These are phyloP conservation scores for Aspergillus egyptiacus DNA, from an alignment of 495 filamentous ascomycete species.

Conservation along the genomic window DNA sequence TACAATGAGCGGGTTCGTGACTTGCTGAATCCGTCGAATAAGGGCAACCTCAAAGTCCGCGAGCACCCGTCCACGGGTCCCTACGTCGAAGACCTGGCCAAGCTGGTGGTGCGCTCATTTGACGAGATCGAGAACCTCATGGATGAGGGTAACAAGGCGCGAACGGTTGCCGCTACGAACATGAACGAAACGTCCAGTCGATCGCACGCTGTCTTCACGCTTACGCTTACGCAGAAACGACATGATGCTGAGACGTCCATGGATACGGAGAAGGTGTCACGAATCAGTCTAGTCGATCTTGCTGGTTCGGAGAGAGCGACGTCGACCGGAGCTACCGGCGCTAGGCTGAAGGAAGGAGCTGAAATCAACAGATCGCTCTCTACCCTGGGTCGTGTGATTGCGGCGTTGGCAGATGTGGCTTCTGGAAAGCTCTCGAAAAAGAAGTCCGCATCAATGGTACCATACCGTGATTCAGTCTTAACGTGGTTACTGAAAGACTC, in stretches of 20 bases:
- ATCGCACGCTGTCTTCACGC: slow-evolving; percentile 95
- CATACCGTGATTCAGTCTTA: slow-evolving; percentile 93
- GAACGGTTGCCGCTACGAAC: slow-evolving; percentile 97
- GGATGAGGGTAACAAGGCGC: slow-evolving; percentile 98
- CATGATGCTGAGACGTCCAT: slow-evolving; percentile 91
- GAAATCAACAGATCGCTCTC: slow-evolving; percentile 98
- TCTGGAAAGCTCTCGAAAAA: slow-evolving; percentile 58
- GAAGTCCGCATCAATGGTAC: slow-evolving; percentile 79
- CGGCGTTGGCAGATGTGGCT: slow-evolving; percentile 86
- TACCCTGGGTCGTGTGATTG: slow-evolving; percentile 96
- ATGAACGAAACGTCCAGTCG: slow-evolving; percentile 99
- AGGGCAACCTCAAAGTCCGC: slow-evolving; percentile 92
- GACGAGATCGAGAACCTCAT: slow-evolving; percentile 94
- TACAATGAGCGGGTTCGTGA: slow-evolving; percentile 98
- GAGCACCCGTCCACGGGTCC: slow-evolving; percentile 97
- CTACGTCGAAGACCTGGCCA: slow-evolving; percentile 96
- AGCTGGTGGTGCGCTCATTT: slow-evolving; percentile 94
- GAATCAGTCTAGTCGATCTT: slow-evolving; percentile 96
- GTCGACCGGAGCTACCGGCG: slow-evolving; percentile 92
- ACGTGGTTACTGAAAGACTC: slow-evolving; percentile 99
- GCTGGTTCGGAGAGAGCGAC: slow-evolving; percentile 95
- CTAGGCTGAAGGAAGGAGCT: slow-evolving; percentile 93
- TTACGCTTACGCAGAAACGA: slow-evolving; percentile 90
- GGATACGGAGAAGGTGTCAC: slow-evolving; percentile 95
- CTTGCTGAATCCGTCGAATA: slow-evolving; percentile 91